Conservation (phyloP, 1,284 basidiomycete genomes). For the Neolentinus lepideus region DNA sequence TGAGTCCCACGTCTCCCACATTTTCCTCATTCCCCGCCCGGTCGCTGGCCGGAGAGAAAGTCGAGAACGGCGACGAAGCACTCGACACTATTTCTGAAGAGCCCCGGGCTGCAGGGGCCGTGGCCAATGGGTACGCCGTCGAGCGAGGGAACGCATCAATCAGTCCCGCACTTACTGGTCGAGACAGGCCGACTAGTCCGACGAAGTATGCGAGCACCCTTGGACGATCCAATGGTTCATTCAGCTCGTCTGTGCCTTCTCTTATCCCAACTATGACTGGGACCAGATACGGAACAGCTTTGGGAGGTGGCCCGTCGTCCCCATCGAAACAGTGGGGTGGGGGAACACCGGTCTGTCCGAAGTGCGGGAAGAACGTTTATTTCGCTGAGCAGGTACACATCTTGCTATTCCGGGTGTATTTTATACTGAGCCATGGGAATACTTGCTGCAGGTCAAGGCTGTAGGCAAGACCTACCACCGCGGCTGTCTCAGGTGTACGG, state of each 20-base stretch:
- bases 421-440: background rate
- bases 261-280: slow-evolving; percentile 37
- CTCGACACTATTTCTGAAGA: background rate
- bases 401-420: background rate
- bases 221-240: background rate
- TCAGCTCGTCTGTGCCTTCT: slow-evolving; percentile 13
- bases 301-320: slow-evolving; percentile 21
- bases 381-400: slow-evolving; percentile 52
- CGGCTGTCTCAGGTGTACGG: slow-evolving; percentile 63
- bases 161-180: background rate
- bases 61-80: background rate
- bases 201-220: background rate
- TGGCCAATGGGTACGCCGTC: background rate
- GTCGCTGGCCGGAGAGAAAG: slow-evolving; percentile 1
- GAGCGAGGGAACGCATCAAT: background rate
- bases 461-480: slow-evolving; percentile 73
- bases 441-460: slow-evolving; percentile 51
- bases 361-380: slow-evolving; percentile 52
- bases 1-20: slow-evolving; percentile 21
- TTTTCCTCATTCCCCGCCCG: slow-evolving; percentile 8
- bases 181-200: background rate
- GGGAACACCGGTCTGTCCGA: slow-evolving; percentile 45
- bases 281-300: slow-evolving; percentile 42
- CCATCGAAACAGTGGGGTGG: slow-evolving; percentile 29
- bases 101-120: background rate